phyloP scores from a whole-genome alignment of 306 rosid genomes.

The Dicorynia guianensis region DNA sequence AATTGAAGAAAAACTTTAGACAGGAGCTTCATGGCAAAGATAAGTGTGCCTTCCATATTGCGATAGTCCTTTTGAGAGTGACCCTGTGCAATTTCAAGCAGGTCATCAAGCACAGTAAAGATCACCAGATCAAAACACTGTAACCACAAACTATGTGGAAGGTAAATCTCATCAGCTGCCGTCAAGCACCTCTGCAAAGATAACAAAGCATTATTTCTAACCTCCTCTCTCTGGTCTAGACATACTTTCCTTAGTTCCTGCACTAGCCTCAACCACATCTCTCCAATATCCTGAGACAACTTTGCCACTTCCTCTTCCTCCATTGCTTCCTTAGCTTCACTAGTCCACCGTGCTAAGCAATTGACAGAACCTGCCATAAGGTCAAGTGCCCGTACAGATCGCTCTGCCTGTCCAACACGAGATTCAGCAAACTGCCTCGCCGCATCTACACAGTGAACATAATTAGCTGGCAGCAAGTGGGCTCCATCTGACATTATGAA shows the following conservation, averaged over 20 bases:
- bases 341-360: slow-evolving; percentile 80
- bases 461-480: slow-evolving; percentile 90
- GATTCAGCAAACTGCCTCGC: slow-evolving; percentile 98
- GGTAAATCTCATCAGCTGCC: slow-evolving; percentile 73
- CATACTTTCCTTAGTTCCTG: slow-evolving; percentile 93
- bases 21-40: slow-evolving; percentile 85
- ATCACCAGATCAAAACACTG: slow-evolving; percentile 91
- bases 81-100: slow-evolving; percentile 93
- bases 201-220: slow-evolving; percentile 85
- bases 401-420: slow-evolving; percentile 90
- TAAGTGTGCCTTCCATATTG: slow-evolving; percentile 97
- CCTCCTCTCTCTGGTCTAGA: slow-evolving; percentile 98
- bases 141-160: slow-evolving; percentile 66
- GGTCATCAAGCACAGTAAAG: slow-evolving; percentile 95
- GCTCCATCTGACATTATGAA: slow-evolving; percentile 90
- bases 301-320: slow-evolving; percentile 75
- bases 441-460: slow-evolving; percentile 76
- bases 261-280: slow-evolving; percentile 94
- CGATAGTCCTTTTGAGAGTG: slow-evolving; percentile 88
- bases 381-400: slow-evolving; percentile 88
- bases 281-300: slow-evolving; percentile 86
- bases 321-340: slow-evolving; percentile 71
- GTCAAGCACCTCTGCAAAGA: slow-evolving; percentile 85
- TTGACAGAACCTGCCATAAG: slow-evolving; percentile 86
- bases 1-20: slow-evolving; percentile 83